Base-by-base conservation (phyloP, 768 basidiomycete species). In the Macrolepiota dolichaula region DNA sequence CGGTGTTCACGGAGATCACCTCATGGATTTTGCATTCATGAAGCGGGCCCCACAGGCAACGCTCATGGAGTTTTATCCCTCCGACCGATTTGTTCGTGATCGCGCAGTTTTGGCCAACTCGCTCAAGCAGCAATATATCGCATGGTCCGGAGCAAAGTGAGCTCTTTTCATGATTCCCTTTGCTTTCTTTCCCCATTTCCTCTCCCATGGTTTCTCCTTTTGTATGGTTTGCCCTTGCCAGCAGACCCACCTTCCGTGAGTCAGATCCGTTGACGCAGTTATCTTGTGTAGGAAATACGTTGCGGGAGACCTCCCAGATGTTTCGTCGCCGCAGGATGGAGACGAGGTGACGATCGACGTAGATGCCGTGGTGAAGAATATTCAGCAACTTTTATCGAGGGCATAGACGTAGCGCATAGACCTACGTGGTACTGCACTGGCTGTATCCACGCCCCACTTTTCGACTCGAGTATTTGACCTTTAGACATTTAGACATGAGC, bases 31-130 rank as follows among this genome's bases (percentile, higher is more conserved):
- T 57, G 71, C 89, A 15, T 92, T 86, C 75, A 85, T 93, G 83
- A 83, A 81, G 61, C 82, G 81, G 4, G 81, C 84, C 25, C 66
- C 77, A 15, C 76, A 81, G 25, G 79, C 89, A 22, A 85, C 86
- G 2, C 76, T 93, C 37, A 83, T 93, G 75, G 92, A 95, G 73
- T 79, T 94, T 67, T 92, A 90, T 73, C 88, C 85, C 19, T 75
- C 80, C 2, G 82, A 81, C n/a, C 79, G 79, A 19, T 92, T 89
- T 71, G 77, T 79, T 25, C 81, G 80, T 51, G 88, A 91, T 65
- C 79, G 81, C 60, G 83, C 87, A 66, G 72, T 84, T 52, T 79
- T 87, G 19, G 77, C 77, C n/a, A 73, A 73, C 29, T 79, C 83
- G 7, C 67, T 87, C 24, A 81, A 82, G 10, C 75, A 87, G 58